Base-by-base conservation (phyloP, 108 stramenopile species). In the Epithemia pelagica region DNA sequence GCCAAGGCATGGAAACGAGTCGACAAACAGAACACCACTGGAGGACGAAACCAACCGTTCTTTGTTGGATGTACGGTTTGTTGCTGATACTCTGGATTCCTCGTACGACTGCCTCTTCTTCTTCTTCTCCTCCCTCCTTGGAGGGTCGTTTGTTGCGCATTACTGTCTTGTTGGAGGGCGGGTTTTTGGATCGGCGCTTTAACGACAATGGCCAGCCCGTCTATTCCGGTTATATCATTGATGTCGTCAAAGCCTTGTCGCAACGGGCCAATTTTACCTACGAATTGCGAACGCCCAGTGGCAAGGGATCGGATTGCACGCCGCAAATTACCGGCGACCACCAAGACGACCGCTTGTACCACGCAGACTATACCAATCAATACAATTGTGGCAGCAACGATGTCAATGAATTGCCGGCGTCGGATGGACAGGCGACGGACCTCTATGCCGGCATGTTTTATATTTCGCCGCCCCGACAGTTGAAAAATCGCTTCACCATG, bases 401-500 rank as follows among this genome's bases (percentile, higher is more conserved):
- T 62, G 74, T 75, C 53, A 75, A 75, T 66, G 73, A 74, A 46
- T 46, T 46, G 15, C 15, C 37, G 10, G 10, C 15, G 37, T 10
- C 18, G 28, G 30, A 28, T 23, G 23, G 20, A 30, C 66, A 66
- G 57, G 53, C 69, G 0, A 66, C 74, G 32, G 74, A 75, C 58
- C 62, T 75, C 64, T 75, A 75, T 31, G 25, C 66, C 33, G 64
- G 74, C 2, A 30, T 75, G 60, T 75, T 52, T 30, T 75, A 70
- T 51, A 51, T 75, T 1, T 65, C 74, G 19, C 74, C 74, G 23
- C 64, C 37, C 0, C 69, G 74, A 30, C 64, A 55, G 25, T 24
- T 57, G 24, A 25, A 51, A 29, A 75, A 75, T 52, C 59, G 58
- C 2, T 75, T 75, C 52, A 63, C 69, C 18, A 65, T 67, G 29